These are phyloP conservation scores for Fraxinus cuspidata DNA, from an alignment of 257 asterid genomes.

Conservation along the genomic window DNA sequence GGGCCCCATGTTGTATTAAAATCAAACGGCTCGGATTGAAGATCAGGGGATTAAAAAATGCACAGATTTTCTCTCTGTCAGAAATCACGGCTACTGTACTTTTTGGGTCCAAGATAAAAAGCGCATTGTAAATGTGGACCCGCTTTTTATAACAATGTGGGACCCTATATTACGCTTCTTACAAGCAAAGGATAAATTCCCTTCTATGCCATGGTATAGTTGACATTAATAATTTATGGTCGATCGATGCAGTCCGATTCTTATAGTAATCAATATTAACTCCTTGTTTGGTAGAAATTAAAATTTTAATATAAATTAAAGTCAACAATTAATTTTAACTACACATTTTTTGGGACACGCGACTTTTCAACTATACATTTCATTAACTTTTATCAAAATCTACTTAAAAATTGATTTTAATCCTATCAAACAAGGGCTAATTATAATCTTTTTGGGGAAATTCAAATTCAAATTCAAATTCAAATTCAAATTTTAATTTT, in stretches of 20 bases:
- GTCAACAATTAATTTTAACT: too few relatives aligned
- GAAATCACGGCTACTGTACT: slow-evolving; percentile 56
- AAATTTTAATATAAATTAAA: too few relatives aligned
- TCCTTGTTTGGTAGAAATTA: too few relatives aligned
- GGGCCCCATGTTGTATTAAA: slow-evolving; percentile 15
- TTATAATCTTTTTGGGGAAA: too few relatives aligned
- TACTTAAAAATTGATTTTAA: too few relatives aligned
- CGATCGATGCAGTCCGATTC: not conserved
- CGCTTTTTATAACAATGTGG: slow-evolving; percentile 16
- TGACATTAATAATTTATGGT: not conserved
- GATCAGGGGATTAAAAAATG: slow-evolving; percentile 11
- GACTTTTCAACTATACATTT: too few relatives aligned
- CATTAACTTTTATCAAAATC: too few relatives aligned
- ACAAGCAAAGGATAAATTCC: slow-evolving; percentile 75
- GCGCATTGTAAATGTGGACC: slow-evolving; percentile 38
- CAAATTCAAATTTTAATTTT: too few relatives aligned
- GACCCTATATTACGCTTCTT: slow-evolving; percentile 47
- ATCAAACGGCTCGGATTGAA: slow-evolving; percentile 32
- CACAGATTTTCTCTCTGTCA: slow-evolving; percentile 24
- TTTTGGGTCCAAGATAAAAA: slow-evolving; percentile 74
- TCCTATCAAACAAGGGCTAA: too few relatives aligned
- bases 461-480: too few relatives aligned
- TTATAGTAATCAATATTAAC: not conserved
- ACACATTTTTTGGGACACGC: too few relatives aligned
- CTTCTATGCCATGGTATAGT: not conserved